Conservation (phyloP, 805 yeast species). For the Starmerella vitae region DNA sequence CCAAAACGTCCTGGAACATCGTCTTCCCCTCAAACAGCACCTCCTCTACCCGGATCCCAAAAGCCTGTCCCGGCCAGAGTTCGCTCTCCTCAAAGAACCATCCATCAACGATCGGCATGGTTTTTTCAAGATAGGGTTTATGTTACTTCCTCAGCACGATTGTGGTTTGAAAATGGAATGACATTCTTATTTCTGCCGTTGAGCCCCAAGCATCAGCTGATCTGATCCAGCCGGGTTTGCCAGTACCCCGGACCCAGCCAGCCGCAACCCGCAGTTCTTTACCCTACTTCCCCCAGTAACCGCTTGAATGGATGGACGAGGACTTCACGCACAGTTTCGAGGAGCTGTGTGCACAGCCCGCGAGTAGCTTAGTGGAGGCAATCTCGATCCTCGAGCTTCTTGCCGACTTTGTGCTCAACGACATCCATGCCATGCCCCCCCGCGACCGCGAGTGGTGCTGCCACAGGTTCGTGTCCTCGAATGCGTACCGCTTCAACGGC, state of each 20-base stretch:
- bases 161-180: no score
- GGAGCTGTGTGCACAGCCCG: constrained; percentile 1
- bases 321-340: neutral
- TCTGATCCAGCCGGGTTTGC: no score
- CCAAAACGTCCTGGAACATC: constrained; percentile 63
- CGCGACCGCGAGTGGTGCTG: constrained; percentile 2
- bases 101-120: constrained; percentile 32
- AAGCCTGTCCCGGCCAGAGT: constrained; percentile 78
- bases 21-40: constrained; percentile 57
- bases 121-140: neutral
- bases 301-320: neutral
- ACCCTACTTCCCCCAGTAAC: no score
- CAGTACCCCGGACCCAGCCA: no score
- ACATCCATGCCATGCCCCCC: constrained; percentile 2
- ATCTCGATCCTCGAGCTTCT: constrained; percentile 8
- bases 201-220: no score
- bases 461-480: constrained; percentile 6
- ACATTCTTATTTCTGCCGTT: no score
- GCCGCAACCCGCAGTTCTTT: no score
- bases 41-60: constrained; percentile 48
- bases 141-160: neutral
- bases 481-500: constrained; percentile 7
- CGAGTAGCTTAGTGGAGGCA: constrained; percentile 2
- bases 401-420: constrained; percentile 8
- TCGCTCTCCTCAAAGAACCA: constrained; percentile 77